Percentiles rank a stretch among this genome's conserved stretches.
Evolutionary conservation across 495 filamentous ascomycete genomes (phyloP).

Genomic region (Wilcoxina mikolae): DNA sequence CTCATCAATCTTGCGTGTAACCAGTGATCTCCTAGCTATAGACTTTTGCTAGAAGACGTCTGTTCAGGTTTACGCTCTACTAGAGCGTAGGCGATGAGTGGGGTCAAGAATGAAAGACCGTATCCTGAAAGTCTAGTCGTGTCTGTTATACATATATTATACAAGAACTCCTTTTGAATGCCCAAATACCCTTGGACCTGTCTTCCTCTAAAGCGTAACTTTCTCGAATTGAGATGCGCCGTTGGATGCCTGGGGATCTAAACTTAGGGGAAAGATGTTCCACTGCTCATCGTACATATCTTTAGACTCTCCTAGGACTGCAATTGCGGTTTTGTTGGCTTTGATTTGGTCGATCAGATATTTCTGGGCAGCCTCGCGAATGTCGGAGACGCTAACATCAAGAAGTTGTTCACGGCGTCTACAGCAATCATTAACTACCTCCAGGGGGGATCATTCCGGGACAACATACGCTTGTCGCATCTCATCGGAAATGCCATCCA

Average conservation of each 20-base stretch:
- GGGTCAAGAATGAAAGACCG: background rate
- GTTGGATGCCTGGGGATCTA: constrained; percentile 31
- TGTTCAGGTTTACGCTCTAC: background rate
- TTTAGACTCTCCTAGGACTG: constrained; percentile 73
- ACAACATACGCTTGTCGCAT: constrained; percentile 55
- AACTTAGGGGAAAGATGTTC: constrained; percentile 30
- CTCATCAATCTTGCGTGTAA: background rate
- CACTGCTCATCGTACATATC: constrained; percentile 40
- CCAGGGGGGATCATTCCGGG: background rate
- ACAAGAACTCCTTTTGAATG: background rate
- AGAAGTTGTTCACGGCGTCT: constrained; percentile 67
- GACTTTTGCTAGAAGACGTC: constrained; percentile 4
- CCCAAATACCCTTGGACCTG: background rate
- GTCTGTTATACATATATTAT: constrained; percentile 3
- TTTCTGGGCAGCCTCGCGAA: constrained; percentile 64
- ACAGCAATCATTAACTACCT: constrained; percentile 1
- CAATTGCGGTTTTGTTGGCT: constrained; percentile 38
- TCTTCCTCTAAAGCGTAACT: constrained; percentile 6
- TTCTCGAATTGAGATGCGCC: background rate
- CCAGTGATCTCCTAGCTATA: constrained; percentile 2
- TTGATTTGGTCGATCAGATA: constrained; percentile 61
- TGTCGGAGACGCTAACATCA: constrained; percentile 68
- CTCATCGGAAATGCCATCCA: constrained; percentile 68
- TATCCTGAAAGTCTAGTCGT: background rate
- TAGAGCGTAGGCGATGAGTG: background rate